phyloP scores from a whole-genome alignment of 345 rosid species.

The Lepidium sativum region DNA sequence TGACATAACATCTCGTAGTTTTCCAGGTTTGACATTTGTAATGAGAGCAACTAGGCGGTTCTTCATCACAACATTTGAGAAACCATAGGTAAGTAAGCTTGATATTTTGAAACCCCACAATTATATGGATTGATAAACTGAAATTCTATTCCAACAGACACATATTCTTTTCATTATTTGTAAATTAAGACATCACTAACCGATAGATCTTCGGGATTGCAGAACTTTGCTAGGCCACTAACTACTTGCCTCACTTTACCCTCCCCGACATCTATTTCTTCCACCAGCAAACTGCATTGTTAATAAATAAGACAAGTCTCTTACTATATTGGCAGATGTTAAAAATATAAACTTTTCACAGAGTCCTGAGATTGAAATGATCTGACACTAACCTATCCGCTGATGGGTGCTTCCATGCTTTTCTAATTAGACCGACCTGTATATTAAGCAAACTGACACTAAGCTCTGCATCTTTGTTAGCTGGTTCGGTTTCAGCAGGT shows the following conservation, averaged over 20 bases:
- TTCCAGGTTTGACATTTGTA: conserved; percentile 97
- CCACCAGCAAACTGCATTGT: conserved; percentile 77
- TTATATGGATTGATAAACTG: background rate
- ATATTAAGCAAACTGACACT: conserved; percentile 81
- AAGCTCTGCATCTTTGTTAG: conserved; percentile 64
- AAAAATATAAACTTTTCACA: background rate
- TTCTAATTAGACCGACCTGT: conserved; percentile 82
- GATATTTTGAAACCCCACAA: conserved; percentile 5
- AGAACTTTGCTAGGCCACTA: conserved; percentile 93
- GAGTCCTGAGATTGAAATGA: background rate
- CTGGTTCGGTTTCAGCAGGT: conserved; percentile 41
- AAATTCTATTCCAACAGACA: background rate
- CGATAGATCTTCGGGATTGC: conserved; percentile 68
- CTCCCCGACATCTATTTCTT: conserved; percentile 91
- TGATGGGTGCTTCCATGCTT: conserved; percentile 96
- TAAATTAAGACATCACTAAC: conserved; percentile 31
- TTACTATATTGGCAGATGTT: background rate
- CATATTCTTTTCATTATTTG: background rate
- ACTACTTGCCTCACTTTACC: conserved; percentile 89
- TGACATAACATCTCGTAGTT: conserved; percentile 82
- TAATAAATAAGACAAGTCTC: background rate
- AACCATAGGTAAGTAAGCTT: conserved; percentile 11
- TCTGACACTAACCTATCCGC: conserved; percentile 76
- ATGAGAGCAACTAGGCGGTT: conserved; percentile 71
- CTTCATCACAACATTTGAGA: conserved; percentile 39